Evolutionary conservation across 2,329 filamentous ascomycete species (phyloP).

Genomic region (Xylaria hypoxylon): DNA sequence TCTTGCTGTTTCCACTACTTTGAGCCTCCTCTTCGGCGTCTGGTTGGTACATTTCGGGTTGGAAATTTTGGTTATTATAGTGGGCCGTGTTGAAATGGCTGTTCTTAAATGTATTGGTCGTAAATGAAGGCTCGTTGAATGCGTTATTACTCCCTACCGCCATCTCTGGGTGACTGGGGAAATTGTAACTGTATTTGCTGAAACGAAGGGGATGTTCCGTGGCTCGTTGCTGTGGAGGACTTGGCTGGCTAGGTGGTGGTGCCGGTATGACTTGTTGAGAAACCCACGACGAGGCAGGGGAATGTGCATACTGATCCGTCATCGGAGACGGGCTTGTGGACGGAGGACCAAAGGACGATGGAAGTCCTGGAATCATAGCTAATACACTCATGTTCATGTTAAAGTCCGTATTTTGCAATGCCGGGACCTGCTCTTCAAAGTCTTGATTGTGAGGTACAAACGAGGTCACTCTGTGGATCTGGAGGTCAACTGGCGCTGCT

Average conservation of each 20-base stretch:
- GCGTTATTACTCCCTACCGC: slow-evolving; percentile 55
- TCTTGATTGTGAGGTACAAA: slow-evolving; percentile 59
- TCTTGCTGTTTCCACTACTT: slow-evolving; percentile 40
- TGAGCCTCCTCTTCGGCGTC: slow-evolving; percentile 53
- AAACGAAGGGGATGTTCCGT: slow-evolving; percentile 60
- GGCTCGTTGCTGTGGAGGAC: slow-evolving; percentile 46
- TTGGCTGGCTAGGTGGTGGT: slow-evolving; percentile 50
- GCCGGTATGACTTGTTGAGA: slow-evolving; percentile 45
- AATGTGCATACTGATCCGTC: slow-evolving; percentile 49
- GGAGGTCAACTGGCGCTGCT: slow-evolving; percentile 53
- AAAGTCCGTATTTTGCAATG: slow-evolving; percentile 56
- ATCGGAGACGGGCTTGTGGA: slow-evolving; percentile 51
- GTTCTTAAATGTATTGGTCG: slow-evolving; percentile 72
- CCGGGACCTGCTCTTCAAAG: slow-evolving; percentile 56
- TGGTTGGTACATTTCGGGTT: slow-evolving; percentile 65
- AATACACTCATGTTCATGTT: slow-evolving; percentile 58
- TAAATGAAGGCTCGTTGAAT: slow-evolving; percentile 59
- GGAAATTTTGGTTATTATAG: slow-evolving; percentile 73
- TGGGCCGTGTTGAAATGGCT: slow-evolving; percentile 75
- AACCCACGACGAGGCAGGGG: slow-evolving; percentile 55
- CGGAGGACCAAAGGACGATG: slow-evolving; percentile 49
- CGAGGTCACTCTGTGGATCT: slow-evolving; percentile 64
- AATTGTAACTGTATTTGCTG: slow-evolving; percentile 68
- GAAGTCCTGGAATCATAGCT: slow-evolving; percentile 61
- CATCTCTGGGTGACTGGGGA: slow-evolving; percentile 50